phyloP scores from a whole-genome alignment of 2,329 filamentous ascomycete species.

The Fusarium napiforme region DNA sequence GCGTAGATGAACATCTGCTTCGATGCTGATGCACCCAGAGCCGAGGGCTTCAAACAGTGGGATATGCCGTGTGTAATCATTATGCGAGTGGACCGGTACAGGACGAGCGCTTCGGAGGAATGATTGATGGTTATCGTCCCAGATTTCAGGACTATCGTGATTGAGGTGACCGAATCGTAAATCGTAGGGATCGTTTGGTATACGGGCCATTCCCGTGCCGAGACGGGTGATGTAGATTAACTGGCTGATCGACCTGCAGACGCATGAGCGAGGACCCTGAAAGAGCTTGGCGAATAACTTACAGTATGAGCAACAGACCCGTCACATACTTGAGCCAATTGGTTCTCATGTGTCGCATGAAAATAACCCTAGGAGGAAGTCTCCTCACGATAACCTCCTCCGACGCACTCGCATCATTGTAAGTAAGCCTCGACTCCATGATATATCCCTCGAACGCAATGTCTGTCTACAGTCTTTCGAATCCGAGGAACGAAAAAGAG shows the following conservation, averaged over 20 bases:
- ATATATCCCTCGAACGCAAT: background rate
- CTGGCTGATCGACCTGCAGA: background rate
- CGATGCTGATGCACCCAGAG: constrained; percentile 15
- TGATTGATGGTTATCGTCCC: constrained; percentile 14
- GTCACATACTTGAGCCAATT: constrained; percentile 3
- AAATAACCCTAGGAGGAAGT: background rate
- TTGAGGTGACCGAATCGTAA: constrained; percentile 11
- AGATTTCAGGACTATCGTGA: constrained; percentile 11
- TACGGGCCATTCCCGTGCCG: background rate
- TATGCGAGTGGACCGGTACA: constrained; percentile 16
- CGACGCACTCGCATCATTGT: background rate
- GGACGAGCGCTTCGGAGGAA: constrained; percentile 11
- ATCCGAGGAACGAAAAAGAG: constrained; percentile 1
- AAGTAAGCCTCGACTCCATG: background rate
- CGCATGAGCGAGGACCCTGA: background rate
- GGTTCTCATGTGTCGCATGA: background rate
- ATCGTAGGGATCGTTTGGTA: constrained; percentile 26
- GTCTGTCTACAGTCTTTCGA: background rate
- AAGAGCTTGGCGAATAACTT: background rate
- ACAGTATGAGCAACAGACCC: background rate
- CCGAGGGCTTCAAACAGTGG: constrained; percentile 23
- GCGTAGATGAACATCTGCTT: constrained; percentile 9
- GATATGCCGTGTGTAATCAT: constrained; percentile 17
- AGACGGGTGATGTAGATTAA: constrained; percentile 5
- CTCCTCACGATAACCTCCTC: background rate